These are phyloP conservation scores for Stereocaulon alpinum DNA, from an alignment of 495 filamentous ascomycete species.

Conservation along the genomic window DNA sequence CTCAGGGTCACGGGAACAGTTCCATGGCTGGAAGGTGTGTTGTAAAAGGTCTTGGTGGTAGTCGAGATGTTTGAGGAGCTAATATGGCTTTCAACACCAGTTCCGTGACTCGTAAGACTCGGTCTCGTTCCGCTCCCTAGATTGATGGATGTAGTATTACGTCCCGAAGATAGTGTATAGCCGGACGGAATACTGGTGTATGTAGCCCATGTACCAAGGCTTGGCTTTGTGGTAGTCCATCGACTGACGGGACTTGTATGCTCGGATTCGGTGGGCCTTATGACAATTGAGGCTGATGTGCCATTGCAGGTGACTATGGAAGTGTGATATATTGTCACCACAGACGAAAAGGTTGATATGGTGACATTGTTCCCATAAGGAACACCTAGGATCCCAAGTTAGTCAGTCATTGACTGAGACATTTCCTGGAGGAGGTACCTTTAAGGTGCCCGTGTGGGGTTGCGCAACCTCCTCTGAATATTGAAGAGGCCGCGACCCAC, in stretches of 20 bases:
- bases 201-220: not conserved
- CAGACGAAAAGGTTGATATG: not conserved
- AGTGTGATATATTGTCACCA: not conserved
- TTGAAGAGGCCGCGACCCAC: not conserved
- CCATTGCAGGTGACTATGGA: not conserved
- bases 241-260: not conserved
- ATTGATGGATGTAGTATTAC: not conserved
- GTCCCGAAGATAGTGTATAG: not conserved
- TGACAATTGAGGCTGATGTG: not conserved
- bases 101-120: not conserved
- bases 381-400: not conserved
- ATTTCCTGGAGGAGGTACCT: not conserved
- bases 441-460: not conserved
- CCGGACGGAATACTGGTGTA: not conserved
- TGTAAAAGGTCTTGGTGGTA: not conserved
- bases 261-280: not conserved
- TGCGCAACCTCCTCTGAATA: not conserved
- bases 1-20: not conserved
- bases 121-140: not conserved
- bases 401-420: not conserved
- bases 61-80: not conserved
- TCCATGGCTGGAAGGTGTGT: not conserved
- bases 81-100: not conserved
- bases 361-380: constrained; percentile 9
- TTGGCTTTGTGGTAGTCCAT: not conserved